Evolutionary conservation across 148 eudicot species (phyloP).

Genomic region (Fagopyrum homotropicum): DNA sequence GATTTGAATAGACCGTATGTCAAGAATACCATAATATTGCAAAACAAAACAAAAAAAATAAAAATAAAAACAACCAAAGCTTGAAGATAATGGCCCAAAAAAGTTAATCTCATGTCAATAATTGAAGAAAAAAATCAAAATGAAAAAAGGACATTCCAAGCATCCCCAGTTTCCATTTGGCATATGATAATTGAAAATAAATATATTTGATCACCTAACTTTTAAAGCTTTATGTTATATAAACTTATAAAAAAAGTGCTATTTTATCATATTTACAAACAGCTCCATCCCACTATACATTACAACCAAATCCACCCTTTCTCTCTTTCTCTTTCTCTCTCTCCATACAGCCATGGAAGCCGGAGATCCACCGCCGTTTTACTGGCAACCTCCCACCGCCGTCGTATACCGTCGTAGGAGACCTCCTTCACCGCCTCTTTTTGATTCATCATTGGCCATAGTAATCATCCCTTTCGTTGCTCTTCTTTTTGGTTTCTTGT

Average conservation of each 20-base stretch:
- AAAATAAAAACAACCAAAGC: too few species aligned
- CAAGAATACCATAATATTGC: too few species aligned
- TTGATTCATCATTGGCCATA: slow-evolving; percentile 49
- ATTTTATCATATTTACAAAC: slow-evolving; percentile 4
- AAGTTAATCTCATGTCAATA: background rate
- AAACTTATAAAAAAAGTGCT: slow-evolving; percentile 10
- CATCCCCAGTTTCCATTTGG: slow-evolving; percentile 1
- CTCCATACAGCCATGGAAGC: slow-evolving; percentile 29
- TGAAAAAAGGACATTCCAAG: background rate
- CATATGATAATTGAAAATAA: background rate
- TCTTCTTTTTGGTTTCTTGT: slow-evolving; percentile 30
- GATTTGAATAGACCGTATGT: too few species aligned
- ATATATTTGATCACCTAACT: slow-evolving; percentile 5
- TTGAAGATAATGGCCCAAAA: background rate
- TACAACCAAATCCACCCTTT: slow-evolving; percentile 10
- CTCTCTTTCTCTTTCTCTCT: background rate
- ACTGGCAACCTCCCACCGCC: slow-evolving; percentile 41
- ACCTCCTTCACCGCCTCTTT: slow-evolving; percentile 25
- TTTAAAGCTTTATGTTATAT: slow-evolving; percentile 6
- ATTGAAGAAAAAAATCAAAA: background rate
- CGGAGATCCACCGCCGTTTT: slow-evolving; percentile 43
- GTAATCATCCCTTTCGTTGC: slow-evolving; percentile 39
- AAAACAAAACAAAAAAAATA: too few species aligned
- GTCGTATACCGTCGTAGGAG: slow-evolving; percentile 25
- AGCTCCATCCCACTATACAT: slow-evolving; percentile 12